Base-by-base conservation (phyloP, 1,284 basidiomycete genomes). In the Tilletia setariae region DNA sequence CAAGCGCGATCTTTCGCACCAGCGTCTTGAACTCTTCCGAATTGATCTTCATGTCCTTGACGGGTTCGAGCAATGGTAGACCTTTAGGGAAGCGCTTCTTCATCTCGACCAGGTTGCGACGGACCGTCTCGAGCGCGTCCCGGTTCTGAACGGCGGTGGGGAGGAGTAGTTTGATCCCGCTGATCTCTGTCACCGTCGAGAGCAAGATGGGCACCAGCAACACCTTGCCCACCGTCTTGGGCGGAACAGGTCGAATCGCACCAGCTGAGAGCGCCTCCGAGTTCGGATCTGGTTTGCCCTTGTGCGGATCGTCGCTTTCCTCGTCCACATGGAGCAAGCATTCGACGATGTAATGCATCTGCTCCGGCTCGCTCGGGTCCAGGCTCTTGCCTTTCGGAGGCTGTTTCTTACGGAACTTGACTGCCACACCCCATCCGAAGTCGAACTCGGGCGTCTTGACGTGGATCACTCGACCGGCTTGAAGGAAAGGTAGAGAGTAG, bases 351-450 rank as follows among this genome's bases (percentile, higher is more conserved):
- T 95, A 98, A 78, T 93, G 91, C 76, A 93, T 90, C 78, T 96
- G 94, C 0, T 93, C 88, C 15, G 91, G 88, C 59, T 93, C 91
- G 23, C 87, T 82, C 67, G 69, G 62, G 15, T 73, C 69, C 28
- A 70, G 64, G 11, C 70, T 67, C 47, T 69, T 63, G 30, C 77
- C 74, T 65, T 79, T 65, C 64, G 76, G 64, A 63, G 64, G 90
- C 86, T 63, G 88, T 1, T 92, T 88, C 84, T 96, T 97, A 82
- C 93, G 90, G 82, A 90, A 98, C 78, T 92, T 94, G 75, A 97
- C 88, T 51, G 98, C 89, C 42, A 92, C 88, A 63, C 94, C 94
- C 96, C 96, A 98, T 6, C 94, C 95, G 83, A 96, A 98, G 84
- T 98, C 92, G 30, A 90, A 85, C 66, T 91, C 90, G 68, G 90